Evolutionary conservation across 1,139 yeast genomes (phyloP).

Genomic region (Chernovozyma sophiae-reginae): DNA sequence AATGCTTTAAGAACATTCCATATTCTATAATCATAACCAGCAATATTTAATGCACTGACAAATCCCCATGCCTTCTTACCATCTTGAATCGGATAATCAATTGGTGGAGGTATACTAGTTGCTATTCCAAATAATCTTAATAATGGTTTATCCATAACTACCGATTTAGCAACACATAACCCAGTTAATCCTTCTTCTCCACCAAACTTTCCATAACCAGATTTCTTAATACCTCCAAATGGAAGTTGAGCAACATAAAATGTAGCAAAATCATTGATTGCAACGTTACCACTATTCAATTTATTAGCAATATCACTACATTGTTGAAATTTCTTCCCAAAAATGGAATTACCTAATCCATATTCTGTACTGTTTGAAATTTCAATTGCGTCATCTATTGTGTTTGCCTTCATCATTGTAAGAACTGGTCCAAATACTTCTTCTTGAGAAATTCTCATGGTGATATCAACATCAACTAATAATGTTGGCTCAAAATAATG

Average conservation of each 20-base stretch:
- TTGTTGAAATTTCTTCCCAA: constrained; percentile 56
- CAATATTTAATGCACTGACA: constrained; percentile 74
- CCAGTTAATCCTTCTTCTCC: constrained; percentile 96
- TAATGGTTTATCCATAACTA: constrained; percentile 79
- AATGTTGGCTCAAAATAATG: constrained; percentile 89
- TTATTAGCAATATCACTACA: constrained; percentile 60
- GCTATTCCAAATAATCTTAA: constrained; percentile 56
- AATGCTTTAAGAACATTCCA: constrained; percentile 57
- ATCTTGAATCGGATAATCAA: constrained; percentile 86
- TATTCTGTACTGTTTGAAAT: constrained; percentile 84
- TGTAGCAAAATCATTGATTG: constrained; percentile 95
- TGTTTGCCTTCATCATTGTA: constrained; percentile 67
- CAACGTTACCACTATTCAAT: constrained; percentile 83
- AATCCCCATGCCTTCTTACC: constrained; percentile 84
- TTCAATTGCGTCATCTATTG: constrained; percentile 64
- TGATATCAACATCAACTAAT: constrained; percentile 70
- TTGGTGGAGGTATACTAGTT: constrained; percentile 77
- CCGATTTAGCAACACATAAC: constrained; percentile 76
- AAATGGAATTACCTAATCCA: constrained; percentile 89
- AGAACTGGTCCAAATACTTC: constrained; percentile 94
- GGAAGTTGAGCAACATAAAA: constrained; percentile 93
- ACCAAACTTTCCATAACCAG: constrained; percentile 96
- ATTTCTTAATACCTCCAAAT: constrained; percentile 88
- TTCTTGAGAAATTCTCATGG: constrained; percentile 76
- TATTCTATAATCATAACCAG: constrained; percentile 75